Evolutionary conservation across 768 basidiomycete genomes (phyloP).

Genomic region (Tylopilus sp.): DNA sequence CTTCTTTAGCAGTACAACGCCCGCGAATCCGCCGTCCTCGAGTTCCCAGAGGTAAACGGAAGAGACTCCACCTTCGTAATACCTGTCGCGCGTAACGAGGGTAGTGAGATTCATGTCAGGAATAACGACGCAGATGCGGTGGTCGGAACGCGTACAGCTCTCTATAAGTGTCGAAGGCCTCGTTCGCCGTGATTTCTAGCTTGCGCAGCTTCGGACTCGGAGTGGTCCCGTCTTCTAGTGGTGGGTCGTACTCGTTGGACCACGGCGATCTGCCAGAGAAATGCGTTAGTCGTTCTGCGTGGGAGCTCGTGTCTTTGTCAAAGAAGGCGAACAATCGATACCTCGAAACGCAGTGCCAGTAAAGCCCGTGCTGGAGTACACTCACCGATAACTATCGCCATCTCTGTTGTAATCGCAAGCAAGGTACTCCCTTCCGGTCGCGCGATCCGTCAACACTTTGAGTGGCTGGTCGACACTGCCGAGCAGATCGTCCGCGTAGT

Average conservation of each 20-base stretch:
- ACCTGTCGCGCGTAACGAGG: constrained; percentile 44
- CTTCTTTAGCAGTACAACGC: constrained; percentile 95
- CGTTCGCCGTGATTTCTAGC: constrained; percentile 89
- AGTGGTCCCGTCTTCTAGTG: constrained; percentile 81
- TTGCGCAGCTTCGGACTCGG: constrained; percentile 85
- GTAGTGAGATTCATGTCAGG: not conserved
- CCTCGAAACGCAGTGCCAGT: not conserved
- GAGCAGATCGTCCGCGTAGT: constrained; percentile 92
- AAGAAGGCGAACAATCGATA: not conserved
- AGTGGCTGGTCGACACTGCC: constrained; percentile 95
- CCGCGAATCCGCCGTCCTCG: constrained; percentile 95
- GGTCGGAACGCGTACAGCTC: constrained; percentile 63
- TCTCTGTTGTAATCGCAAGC: constrained; percentile 93
- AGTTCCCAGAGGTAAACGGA: constrained; percentile 98
- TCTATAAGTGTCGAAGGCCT: constrained; percentile 95
- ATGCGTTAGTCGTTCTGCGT: constrained; percentile 12
- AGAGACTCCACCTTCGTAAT: constrained; percentile 97
- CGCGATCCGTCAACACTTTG: constrained; percentile 72
- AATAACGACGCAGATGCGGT: not conserved
- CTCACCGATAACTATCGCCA: constrained; percentile 80
- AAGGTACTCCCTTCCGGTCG: constrained; percentile 85
- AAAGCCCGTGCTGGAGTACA: not conserved
- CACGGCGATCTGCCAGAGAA: constrained; percentile 85
- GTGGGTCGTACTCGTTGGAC: constrained; percentile 96
- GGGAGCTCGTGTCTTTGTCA: not conserved